Base-by-base conservation (phyloP, 1,139 yeast genomes). In the Debaryomycetaceae sp. region DNA sequence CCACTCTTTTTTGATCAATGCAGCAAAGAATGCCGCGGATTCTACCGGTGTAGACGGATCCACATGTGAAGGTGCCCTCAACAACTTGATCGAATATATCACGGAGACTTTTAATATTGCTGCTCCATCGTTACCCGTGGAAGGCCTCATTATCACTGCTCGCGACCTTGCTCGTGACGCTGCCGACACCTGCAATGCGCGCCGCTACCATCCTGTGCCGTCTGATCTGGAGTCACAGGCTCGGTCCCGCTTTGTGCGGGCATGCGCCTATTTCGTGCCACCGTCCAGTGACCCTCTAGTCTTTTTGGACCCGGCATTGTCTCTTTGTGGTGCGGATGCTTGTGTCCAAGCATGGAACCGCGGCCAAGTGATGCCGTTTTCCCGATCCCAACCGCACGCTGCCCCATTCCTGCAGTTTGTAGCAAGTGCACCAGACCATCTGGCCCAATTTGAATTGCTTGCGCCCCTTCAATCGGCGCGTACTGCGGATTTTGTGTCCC, bases 401-500 rank as follows among this genome's bases (percentile, higher is more conserved):
- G 8, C 19, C 8, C 13, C 15, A 15, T 25, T 14, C 16, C 11
- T 11, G 13, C 5, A 12, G 13, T 13, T 14, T 23, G 11, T 5
- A 11, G 25, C 16, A 7, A 15, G n/a, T 23, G 25, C 14, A 11
- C n/a, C 7, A 13, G 11, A 15, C 7, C 16, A 13, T 23, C 12
- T 13, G 13, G 25, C 14, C 14, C 5, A 23, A 16, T 23, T 14
- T 15, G 7, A 23, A 7, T 5, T 23, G 25, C 20, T 18, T 18
- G 20, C 20, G 6, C 8, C 6, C 6, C 20, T 7, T 7, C 20
- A 7, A 10, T 6, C 6, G 8, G 8, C 10, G 6, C 8, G 10
- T 18, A 10, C 10, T 10, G 8, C 20, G 20, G 8, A 18, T 7
- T 18, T 18, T 10, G 10, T 58, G 33, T 16, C 32, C 2, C 37